Conservation (phyloP, 1,139 yeast species). For the Suhomyces bribrorum region DNA sequence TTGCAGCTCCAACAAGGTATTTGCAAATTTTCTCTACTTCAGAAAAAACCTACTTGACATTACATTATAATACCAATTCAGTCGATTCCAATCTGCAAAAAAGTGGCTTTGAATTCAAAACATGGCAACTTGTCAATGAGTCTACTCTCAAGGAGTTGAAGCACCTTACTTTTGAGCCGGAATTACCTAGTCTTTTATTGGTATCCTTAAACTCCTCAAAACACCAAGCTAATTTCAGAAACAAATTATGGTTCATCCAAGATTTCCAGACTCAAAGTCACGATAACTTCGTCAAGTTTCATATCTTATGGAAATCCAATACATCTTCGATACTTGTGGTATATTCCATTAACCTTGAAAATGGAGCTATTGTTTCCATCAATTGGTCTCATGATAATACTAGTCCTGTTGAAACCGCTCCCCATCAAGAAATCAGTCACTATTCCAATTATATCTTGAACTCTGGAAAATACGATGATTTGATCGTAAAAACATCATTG, state of each 20-base stretch:
- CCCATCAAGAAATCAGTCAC: constrained; percentile 34
- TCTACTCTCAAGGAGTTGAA: constrained; percentile 30
- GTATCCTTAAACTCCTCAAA: constrained; percentile 2
- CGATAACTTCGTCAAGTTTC: constrained; percentile 24
- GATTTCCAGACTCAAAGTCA: constrained; percentile 37
- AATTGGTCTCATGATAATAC: constrained; percentile 22
- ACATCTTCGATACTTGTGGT: constrained; percentile 44
- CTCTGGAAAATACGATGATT: constrained; percentile 46
- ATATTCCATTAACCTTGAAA: constrained; percentile 20
- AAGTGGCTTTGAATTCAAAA: constrained; percentile 27
- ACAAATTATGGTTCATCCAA: constrained; percentile 48
- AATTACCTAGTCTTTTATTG: constrained; percentile 22
- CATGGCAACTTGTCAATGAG: constrained; percentile 21
- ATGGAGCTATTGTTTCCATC: constrained; percentile 21
- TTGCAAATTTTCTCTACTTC: constrained; percentile 20
- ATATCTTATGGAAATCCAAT: constrained; percentile 65
- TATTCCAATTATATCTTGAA: constrained; percentile 48
- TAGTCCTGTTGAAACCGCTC: constrained; percentile 22
- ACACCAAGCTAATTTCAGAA: constrained; percentile 12
- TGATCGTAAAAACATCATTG: constrained; percentile 45
- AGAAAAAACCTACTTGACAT: constrained; percentile 19
- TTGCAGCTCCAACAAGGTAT: constrained; percentile 35
- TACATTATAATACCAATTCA: constrained; percentile 17
- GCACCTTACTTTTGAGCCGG: constrained; percentile 29
- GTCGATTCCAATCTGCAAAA: constrained; percentile 11